Conservation (phyloP, 2,329 filamentous ascomycete species). For the Stachybotrys chartarum region DNA sequence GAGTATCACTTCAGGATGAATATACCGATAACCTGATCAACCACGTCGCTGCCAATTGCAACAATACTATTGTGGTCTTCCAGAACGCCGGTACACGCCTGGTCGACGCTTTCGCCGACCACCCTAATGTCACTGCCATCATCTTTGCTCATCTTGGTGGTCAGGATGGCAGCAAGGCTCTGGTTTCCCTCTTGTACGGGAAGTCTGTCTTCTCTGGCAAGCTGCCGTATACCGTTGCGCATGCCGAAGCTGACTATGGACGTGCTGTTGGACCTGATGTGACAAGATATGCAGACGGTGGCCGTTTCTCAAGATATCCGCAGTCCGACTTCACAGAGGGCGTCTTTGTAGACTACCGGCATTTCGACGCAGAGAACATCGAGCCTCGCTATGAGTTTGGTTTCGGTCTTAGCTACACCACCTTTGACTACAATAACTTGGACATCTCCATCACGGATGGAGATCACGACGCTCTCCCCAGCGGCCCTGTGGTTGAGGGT, state of each 20-base stretch:
- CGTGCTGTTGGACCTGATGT: background rate
- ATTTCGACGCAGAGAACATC: background rate
- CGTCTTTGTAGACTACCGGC: background rate
- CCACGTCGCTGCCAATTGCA: constrained; percentile 8
- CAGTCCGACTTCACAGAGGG: background rate
- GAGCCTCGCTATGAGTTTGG: background rate
- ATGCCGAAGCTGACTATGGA: constrained; percentile 54
- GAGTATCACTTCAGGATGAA: background rate
- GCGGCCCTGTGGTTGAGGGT: background rate
- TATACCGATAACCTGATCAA: constrained; percentile 3
- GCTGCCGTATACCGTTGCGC: constrained; percentile 74
- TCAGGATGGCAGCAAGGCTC: constrained; percentile 68
- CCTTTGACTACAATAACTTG: background rate
- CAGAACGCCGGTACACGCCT: constrained; percentile 33
- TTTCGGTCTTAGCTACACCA: background rate
- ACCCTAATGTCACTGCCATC: constrained; percentile 63
- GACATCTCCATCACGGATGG: no score
- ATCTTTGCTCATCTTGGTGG: constrained; percentile 69
- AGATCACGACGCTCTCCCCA: background rate
- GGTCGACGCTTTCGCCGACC: constrained; percentile 30
- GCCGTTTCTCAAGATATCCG: no score
- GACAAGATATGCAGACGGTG: background rate
- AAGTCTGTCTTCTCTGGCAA: constrained; percentile 50
- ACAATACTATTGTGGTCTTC: constrained; percentile 5
- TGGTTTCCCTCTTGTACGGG: constrained; percentile 67